phyloP scores from a whole-genome alignment of 2,329 filamentous ascomycete species.

The Onygenales sp. region DNA sequence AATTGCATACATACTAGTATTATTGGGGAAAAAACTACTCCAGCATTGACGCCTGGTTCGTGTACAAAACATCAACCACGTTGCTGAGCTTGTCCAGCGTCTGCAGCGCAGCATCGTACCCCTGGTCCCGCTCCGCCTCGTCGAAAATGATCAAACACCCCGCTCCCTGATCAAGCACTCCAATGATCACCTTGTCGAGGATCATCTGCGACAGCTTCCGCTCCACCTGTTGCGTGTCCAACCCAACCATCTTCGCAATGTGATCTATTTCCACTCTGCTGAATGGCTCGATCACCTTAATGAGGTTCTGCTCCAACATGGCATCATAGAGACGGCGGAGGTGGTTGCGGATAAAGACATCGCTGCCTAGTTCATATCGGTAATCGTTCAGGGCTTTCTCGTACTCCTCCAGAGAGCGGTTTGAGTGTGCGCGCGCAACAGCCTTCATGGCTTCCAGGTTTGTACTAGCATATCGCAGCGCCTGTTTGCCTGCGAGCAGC shows the following conservation, averaged over 20 bases:
- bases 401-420: conserved; percentile 94
- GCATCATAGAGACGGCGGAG: conserved; percentile 92
- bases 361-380: conserved; percentile 85
- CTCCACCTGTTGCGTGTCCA: conserved; percentile 95
- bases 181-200: conserved; percentile 95
- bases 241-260: conserved; percentile 92
- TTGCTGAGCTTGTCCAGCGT: conserved; percentile 96
- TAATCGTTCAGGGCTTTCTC: conserved; percentile 85
- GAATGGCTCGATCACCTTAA: conserved; percentile 99
- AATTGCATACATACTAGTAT: not conserved
- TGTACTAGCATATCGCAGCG: conserved; percentile 89
- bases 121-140: conserved; percentile 84
- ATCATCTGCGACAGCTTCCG: conserved; percentile 99
- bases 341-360: conserved; percentile 95
- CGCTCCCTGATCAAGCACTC: conserved; percentile 93
- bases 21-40: conserved; percentile 49
- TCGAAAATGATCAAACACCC: conserved; percentile 96
- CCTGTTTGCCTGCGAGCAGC: conserved; percentile 92
- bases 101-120: conserved; percentile 85
- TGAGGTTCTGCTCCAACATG: conserved; percentile 98
- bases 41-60: conserved; percentile 89
- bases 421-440: conserved; percentile 87
- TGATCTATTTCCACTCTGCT: conserved; percentile 94
- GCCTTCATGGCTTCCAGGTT: conserved; percentile 99
- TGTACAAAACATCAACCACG: conserved; percentile 95